Evolutionary conservation across 257 asterid species (phyloP).

Genomic region (Hygrophila difformis): DNA sequence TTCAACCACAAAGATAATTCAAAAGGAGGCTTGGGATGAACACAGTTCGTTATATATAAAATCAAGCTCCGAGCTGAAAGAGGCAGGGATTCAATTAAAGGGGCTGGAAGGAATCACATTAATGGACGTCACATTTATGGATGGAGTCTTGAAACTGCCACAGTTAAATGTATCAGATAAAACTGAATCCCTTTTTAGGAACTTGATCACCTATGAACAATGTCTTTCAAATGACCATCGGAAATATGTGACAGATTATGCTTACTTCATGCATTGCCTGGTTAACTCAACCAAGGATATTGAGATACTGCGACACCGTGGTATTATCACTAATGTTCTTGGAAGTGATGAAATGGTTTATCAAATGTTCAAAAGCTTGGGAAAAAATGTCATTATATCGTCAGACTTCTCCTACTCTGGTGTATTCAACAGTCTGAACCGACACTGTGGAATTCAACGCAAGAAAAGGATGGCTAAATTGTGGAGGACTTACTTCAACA

Average conservation of each 20-base stretch:
- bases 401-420: not conserved
- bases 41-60: not conserved
- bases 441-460: not conserved
- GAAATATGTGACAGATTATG: conserved; percentile 7
- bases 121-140: not conserved
- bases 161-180: not conserved
- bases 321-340: not conserved
- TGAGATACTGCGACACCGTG: not conserved
- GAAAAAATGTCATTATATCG: not conserved
- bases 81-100: conserved; percentile 12
- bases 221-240: not conserved
- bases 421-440: conserved; percentile 4
- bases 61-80: conserved; percentile 11
- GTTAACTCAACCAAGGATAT: conserved; percentile 11
- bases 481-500: conserved; percentile 6
- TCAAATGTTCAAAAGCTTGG: not conserved
- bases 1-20: no score
- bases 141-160: not conserved
- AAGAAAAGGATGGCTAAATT: conserved; percentile 10
- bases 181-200: conserved; percentile 8
- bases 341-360: conserved; percentile 3
- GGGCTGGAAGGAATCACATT: not conserved
- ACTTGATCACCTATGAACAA: conserved; percentile 10
- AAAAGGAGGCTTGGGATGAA: no score
- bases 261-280: conserved; percentile 1